These are phyloP conservation scores for Remersonia thermophila DNA, from an alignment of 2,329 filamentous ascomycete species.

Conservation along the genomic window DNA sequence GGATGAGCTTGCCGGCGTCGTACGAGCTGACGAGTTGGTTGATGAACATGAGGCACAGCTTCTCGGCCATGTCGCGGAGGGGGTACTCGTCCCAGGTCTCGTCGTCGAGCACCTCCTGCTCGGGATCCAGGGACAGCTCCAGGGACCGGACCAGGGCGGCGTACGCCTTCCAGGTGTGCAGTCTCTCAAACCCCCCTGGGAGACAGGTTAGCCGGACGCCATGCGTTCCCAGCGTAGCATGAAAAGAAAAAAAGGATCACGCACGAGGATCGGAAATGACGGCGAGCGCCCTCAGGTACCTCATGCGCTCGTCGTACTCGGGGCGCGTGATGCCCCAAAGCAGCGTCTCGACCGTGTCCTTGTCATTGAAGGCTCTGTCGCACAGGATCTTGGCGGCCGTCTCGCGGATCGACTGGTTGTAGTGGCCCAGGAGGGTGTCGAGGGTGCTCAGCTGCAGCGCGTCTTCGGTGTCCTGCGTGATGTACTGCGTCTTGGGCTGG, in stretches of 20 bases:
- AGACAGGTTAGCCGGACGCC: constrained; percentile 6
- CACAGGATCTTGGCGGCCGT: constrained; percentile 49
- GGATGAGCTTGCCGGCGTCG: constrained; percentile 43
- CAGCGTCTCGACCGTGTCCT: constrained; percentile 35
- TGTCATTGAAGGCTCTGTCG: constrained; percentile 47
- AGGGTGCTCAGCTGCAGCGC: constrained; percentile 55
- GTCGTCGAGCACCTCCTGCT: constrained; percentile 39
- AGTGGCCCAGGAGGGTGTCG: constrained; percentile 54
- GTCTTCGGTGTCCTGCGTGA: constrained; percentile 65
- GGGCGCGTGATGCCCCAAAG: constrained; percentile 46
- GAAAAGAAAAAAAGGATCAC: constrained; percentile 5
- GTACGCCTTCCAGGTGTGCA: constrained; percentile 40
- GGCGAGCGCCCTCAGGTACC: constrained; percentile 42
- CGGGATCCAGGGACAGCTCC: constrained; percentile 42
- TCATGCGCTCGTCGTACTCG: constrained; percentile 47
- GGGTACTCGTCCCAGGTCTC: constrained; percentile 50
- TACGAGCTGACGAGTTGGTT: constrained; percentile 47
- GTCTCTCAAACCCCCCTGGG: constrained; percentile 30
- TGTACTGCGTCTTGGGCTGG: constrained; percentile 57
- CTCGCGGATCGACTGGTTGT: constrained; percentile 60
- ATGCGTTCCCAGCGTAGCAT: constrained; percentile 18
- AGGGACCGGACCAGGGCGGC: constrained; percentile 48
- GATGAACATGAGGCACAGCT: constrained; percentile 46
- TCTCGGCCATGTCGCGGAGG: constrained; percentile 49
- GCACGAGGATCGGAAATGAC: constrained; percentile 40